Percentiles rank a stretch among this genome's conserved stretches.
phyloP scores from a whole-genome alignment of 1,284 basidiomycete genomes.

The Grifola frondosa region DNA sequence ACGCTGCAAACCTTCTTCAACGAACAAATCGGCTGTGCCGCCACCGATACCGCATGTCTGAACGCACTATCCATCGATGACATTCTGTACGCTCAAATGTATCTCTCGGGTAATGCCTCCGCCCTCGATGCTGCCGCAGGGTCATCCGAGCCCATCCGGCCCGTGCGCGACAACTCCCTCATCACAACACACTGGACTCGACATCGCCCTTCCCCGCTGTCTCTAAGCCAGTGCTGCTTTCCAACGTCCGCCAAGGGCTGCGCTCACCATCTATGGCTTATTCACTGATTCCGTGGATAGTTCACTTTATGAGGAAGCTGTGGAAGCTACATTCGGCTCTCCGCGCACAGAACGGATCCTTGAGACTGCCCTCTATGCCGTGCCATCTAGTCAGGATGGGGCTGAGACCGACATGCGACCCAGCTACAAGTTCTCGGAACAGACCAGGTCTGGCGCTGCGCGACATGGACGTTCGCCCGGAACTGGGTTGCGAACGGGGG shows the following conservation, averaged over 20 bases:
- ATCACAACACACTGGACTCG: conserved; percentile 60
- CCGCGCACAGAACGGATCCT: conserved; percentile 48
- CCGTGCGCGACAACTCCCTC: conserved; percentile 58
- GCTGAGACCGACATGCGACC: conserved; percentile 46
- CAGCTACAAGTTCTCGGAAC: conserved; percentile 64
- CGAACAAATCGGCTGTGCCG: conserved; percentile 45
- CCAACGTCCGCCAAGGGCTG: conserved; percentile 70
- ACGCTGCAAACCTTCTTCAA: conserved; percentile 58
- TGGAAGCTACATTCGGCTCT: conserved; percentile 48
- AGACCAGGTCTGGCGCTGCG: conserved; percentile 70
- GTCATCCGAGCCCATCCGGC: conserved; percentile 56
- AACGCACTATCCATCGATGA: conserved; percentile 46
- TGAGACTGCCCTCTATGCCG: conserved; percentile 50
- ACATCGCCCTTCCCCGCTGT: conserved; percentile 53
- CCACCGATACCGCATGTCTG: conserved; percentile 50
- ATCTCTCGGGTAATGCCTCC: conserved; percentile 41
- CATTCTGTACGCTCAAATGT: conserved; percentile 52
- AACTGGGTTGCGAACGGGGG: conserved; percentile 66
- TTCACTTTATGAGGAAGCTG: conserved; percentile 39
- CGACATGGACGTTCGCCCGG: conserved; percentile 67
- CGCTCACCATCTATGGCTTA: conserved; percentile 50
- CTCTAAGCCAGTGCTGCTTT: conserved; percentile 66
- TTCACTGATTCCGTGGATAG: conserved; percentile 42
- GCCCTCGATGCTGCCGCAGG: conserved; percentile 54
- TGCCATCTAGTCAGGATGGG: conserved; percentile 34